Conservation (phyloP, 768 basidiomycete species). For the Lentinula aciculospora region DNA sequence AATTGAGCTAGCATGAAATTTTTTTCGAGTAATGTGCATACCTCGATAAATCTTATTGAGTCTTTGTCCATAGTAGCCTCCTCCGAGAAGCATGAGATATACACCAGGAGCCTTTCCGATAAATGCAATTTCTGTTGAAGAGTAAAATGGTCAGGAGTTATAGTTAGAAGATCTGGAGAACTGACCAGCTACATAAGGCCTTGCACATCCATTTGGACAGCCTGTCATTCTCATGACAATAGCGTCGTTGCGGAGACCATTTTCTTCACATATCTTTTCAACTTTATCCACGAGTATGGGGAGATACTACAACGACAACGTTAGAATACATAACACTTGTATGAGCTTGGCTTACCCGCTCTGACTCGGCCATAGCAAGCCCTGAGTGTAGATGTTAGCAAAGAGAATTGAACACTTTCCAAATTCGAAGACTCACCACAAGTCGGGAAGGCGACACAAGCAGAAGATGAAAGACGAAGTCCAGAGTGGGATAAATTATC, state of each 20-base stretch:
- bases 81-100: slow-evolving; percentile 94
- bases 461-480: slow-evolving; percentile 83
- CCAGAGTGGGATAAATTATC: slow-evolving; percentile 81
- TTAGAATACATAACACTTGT: not conserved
- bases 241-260: slow-evolving; percentile 87
- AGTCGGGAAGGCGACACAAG: slow-evolving; percentile 97
- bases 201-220: slow-evolving; percentile 90
- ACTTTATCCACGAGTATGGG: slow-evolving; percentile 92
- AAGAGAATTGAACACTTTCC: not conserved
- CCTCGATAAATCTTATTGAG: slow-evolving; percentile 95
- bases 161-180: slow-evolving; percentile 5
- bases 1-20: not conserved
- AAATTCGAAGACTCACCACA: slow-evolving; percentile 52
- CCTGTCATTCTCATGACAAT: slow-evolving; percentile 99
- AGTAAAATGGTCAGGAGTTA: not conserved
- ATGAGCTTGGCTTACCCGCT: slow-evolving; percentile 33
- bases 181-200: slow-evolving; percentile 86
- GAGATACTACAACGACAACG: slow-evolving; percentile 61
- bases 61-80: slow-evolving; percentile 90
- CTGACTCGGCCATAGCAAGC: slow-evolving; percentile 48
- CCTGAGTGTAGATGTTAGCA: slow-evolving; percentile 14
- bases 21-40: slow-evolving; percentile 18
- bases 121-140: slow-evolving; percentile 77
- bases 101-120: slow-evolving; percentile 93
- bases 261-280: slow-evolving; percentile 91